Evolutionary conservation across 2,329 filamentous ascomycete genomes (phyloP).

Genomic region (Cadophora sp.): DNA sequence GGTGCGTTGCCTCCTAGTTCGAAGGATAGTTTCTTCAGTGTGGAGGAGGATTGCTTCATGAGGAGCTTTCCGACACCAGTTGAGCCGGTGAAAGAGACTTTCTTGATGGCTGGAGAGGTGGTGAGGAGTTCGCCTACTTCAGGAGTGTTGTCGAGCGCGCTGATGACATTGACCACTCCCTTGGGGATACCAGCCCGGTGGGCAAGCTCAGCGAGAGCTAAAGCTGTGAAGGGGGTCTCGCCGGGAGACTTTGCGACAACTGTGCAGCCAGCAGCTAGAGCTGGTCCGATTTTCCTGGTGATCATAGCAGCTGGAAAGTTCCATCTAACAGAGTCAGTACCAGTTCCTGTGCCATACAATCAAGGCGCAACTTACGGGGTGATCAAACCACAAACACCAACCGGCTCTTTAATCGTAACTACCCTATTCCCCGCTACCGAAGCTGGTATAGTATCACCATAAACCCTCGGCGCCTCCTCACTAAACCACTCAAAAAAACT

Average conservation of each 20-base stretch:
- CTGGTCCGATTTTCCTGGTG: slow-evolving; percentile 72
- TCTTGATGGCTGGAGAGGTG: slow-evolving; percentile 77
- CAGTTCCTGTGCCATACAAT: background rate
- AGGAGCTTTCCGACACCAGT: slow-evolving; percentile 73
- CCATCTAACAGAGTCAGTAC: slow-evolving; percentile 64
- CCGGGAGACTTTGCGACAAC: slow-evolving; percentile 90
- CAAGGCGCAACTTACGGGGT: slow-evolving; percentile 60
- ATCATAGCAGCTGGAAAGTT: slow-evolving; percentile 86
- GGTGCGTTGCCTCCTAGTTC: slow-evolving; percentile 95
- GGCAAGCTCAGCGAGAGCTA: slow-evolving; percentile 86
- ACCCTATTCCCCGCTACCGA: slow-evolving; percentile 76
- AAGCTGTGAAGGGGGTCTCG: slow-evolving; percentile 90
- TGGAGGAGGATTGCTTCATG: slow-evolving; percentile 87
- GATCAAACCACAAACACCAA: slow-evolving; percentile 83
- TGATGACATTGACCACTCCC: slow-evolving; percentile 90
- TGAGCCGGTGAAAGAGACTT: slow-evolving; percentile 93
- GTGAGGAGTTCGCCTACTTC: slow-evolving; percentile 81
- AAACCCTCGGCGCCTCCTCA: slow-evolving; percentile 76
- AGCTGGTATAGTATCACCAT: slow-evolving; percentile 78
- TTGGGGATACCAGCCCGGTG: slow-evolving; percentile 87
- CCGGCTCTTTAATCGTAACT: slow-evolving; percentile 80
- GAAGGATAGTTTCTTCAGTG: slow-evolving; percentile 82
- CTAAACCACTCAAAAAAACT: slow-evolving; percentile 84
- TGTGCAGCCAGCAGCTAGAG: slow-evolving; percentile 92
- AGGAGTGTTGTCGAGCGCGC: slow-evolving; percentile 78